phyloP scores from a whole-genome alignment of 306 rosid species.

The Quercus variabilis region DNA sequence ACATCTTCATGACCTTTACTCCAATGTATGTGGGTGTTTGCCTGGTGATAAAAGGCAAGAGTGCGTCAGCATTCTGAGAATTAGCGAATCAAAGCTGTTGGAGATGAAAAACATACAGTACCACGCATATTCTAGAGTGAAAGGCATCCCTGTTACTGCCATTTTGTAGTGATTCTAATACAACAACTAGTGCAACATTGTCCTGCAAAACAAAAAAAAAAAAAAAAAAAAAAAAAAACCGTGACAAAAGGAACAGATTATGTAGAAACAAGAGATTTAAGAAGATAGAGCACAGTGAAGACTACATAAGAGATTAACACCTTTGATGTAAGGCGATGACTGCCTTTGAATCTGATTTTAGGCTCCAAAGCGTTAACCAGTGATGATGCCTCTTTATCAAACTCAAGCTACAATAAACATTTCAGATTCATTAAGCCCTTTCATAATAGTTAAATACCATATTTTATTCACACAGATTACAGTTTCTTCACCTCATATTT shows the following conservation, averaged over 20 bases:
- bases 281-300: background rate
- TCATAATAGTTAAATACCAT: background rate
- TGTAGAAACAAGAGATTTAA: background rate
- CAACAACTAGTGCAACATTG: conserved; percentile 27
- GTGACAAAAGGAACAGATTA: background rate
- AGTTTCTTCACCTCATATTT: conserved; percentile 26
- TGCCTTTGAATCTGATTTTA: conserved; percentile 2
- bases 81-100: background rate
- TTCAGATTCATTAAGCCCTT: background rate
- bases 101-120: background rate
- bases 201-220: conserved; percentile 4
- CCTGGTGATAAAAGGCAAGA: conserved; percentile 8
- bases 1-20: background rate
- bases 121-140: conserved; percentile 32
- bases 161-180: conserved; percentile 18
- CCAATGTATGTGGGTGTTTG: conserved; percentile 39
- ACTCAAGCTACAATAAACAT: conserved; percentile 26
- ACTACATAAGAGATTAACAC: background rate
- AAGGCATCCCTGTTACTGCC: background rate
- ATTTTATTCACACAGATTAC: background rate
- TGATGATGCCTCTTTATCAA: background rate
- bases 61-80: background rate
- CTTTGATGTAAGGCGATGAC: background rate
- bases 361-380: conserved; percentile 13
- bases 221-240: background rate